Conservation (phyloP, 768 basidiomycete species). For the Phylloporus arenicola region DNA sequence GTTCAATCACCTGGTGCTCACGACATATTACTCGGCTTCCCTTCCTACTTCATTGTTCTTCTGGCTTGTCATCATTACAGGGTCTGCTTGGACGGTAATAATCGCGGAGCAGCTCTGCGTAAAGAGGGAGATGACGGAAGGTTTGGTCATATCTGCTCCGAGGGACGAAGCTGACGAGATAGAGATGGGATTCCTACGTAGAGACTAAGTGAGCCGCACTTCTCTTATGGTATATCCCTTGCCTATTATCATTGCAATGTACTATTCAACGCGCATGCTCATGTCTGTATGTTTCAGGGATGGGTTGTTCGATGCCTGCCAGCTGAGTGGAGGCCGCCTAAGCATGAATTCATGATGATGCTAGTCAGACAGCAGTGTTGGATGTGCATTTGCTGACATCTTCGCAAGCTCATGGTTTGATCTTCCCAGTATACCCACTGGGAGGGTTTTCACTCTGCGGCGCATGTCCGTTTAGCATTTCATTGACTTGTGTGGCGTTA, state of each 20-base stretch:
- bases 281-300: slow-evolving; percentile 16
- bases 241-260: slow-evolving; percentile 18
- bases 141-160: slow-evolving; percentile 49
- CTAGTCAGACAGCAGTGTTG: slow-evolving; percentile 1
- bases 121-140: slow-evolving; percentile 83
- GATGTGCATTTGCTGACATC: neutral
- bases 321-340: neutral
- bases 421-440: neutral
- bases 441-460: slow-evolving; percentile 3
- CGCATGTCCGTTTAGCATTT: slow-evolving; percentile 1
- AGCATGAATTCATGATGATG: slow-evolving; percentile 1
- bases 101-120: slow-evolving; percentile 90
- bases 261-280: slow-evolving; percentile 10
- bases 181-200: slow-evolving; percentile 46
- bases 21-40: slow-evolving; percentile 68
- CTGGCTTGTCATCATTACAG: slow-evolving; percentile 74
- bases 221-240: slow-evolving; percentile 5
- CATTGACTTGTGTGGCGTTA: slow-evolving; percentile 16
- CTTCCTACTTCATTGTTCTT: slow-evolving; percentile 89
- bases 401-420: slow-evolving; percentile 13
- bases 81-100: slow-evolving; percentile 70
- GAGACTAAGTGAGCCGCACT: slow-evolving; percentile 53
- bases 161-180: slow-evolving; percentile 48
- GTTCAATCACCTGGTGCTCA: slow-evolving; percentile 89
- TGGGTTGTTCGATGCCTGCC: neutral